These are phyloP conservation scores for Aspergillus intermedius DNA, from an alignment of 2,329 filamentous ascomycete genomes.

Conservation along the genomic window DNA sequence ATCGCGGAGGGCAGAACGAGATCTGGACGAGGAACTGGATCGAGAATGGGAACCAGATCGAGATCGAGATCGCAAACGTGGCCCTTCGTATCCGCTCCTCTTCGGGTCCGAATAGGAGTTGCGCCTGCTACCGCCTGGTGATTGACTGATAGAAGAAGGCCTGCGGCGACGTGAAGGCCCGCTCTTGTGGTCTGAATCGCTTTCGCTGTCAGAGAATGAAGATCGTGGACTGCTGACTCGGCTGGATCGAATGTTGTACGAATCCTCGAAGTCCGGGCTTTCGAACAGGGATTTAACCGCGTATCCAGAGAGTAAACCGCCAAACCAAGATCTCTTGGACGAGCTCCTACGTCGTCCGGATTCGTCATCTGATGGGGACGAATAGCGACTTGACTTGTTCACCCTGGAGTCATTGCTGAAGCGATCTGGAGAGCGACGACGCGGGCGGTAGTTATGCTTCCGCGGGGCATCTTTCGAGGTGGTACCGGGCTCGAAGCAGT, in stretches of 20 bases:
- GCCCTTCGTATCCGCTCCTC: slow-evolving; percentile 14
- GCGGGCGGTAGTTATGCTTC: slow-evolving; percentile 50
- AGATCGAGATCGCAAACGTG: slow-evolving; percentile 27
- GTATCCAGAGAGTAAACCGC: slow-evolving; percentile 49
- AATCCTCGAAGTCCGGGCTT: slow-evolving; percentile 53
- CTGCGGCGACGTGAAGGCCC: slow-evolving; percentile 38
- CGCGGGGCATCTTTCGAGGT: slow-evolving; percentile 53
- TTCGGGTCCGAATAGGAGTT: slow-evolving; percentile 23
- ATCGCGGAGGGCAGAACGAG: slow-evolving; percentile 25
- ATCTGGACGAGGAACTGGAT: slow-evolving; percentile 35
- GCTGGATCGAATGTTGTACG: slow-evolving; percentile 53
- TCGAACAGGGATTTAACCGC: slow-evolving; percentile 50
- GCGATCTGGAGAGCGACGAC: slow-evolving; percentile 42
- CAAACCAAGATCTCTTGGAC: slow-evolving; percentile 45
- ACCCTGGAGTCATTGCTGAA: slow-evolving; percentile 42
- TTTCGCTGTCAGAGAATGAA: slow-evolving; percentile 23
- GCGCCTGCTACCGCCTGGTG: slow-evolving; percentile 30
- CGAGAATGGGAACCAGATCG: slow-evolving; percentile 25
- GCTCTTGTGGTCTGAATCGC: slow-evolving; percentile 30
- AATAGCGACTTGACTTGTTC: slow-evolving; percentile 55
- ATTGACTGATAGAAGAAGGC: slow-evolving; percentile 23
- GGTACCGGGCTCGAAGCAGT: slow-evolving; percentile 58
- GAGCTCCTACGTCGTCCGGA: slow-evolving; percentile 37
- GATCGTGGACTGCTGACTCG: slow-evolving; percentile 26
- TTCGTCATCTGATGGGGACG: slow-evolving; percentile 45